Percentiles rank a stretch among this genome's conserved stretches.
Conservation (phyloP, 495 filamentous ascomycete genomes). For the Lindgomyces ingoldianus region DNA sequence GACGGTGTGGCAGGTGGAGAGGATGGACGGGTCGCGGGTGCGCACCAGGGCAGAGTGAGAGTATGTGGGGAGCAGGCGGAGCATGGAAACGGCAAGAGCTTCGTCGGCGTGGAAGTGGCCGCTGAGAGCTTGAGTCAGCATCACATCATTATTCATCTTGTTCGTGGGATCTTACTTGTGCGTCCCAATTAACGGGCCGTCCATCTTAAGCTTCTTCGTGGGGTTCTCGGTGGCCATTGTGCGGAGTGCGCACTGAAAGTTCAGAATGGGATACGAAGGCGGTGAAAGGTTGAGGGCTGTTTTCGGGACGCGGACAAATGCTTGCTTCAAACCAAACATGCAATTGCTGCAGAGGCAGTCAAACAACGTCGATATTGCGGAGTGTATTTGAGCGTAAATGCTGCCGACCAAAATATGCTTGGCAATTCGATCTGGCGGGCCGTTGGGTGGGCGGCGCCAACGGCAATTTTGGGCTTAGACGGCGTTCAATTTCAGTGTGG, state of each 20-base stretch:
- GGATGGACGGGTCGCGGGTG: constrained; percentile 77
- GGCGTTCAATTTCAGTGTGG: constrained; percentile 7
- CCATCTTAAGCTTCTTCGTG: constrained; percentile 44
- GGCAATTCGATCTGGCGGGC: constrained; percentile 10
- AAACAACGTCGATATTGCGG: neutral
- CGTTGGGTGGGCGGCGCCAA: constrained; percentile 19
- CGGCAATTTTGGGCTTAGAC: neutral
- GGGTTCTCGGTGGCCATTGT: constrained; percentile 35
- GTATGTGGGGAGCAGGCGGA: constrained; percentile 85
- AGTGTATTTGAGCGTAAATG: neutral
- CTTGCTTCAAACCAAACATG: constrained; percentile 25
- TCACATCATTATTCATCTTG: no score
- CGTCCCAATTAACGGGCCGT: constrained; percentile 68
- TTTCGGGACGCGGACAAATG: constrained; percentile 1
- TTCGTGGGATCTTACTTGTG: constrained; percentile 81
- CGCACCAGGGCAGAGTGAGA: constrained; percentile 71
- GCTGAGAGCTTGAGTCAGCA: constrained; percentile 81
- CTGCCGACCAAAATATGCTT: neutral
- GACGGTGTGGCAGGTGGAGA: constrained; percentile 85
- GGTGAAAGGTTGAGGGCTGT: neutral
- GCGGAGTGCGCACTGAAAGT: constrained; percentile 10
- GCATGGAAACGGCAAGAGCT: constrained; percentile 95
- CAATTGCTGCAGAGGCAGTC: constrained; percentile 1
- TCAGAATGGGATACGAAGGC: neutral
- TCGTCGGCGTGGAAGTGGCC: constrained; percentile 99